These are phyloP conservation scores for Artemisia argyi DNA, from an alignment of 129 eudicot species.

Conservation along the genomic window DNA sequence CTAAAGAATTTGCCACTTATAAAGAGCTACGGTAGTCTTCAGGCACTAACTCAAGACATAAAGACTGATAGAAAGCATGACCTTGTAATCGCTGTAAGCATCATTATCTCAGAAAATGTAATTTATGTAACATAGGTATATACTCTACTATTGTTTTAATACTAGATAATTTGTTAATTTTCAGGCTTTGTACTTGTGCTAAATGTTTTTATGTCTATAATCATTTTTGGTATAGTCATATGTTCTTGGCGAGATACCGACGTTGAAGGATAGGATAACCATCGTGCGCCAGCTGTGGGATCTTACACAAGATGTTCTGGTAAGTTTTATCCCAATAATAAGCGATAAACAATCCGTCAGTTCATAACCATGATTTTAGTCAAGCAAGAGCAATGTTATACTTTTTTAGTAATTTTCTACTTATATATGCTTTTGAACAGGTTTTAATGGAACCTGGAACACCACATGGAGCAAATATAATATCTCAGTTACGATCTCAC, in stretches of 20 bases:
- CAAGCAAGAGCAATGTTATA: too few species aligned
- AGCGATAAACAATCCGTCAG: background rate
- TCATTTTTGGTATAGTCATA: slow-evolving; percentile 59
- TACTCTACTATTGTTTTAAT: background rate
- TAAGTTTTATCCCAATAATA: slow-evolving; percentile 35
- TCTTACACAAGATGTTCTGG: slow-evolving; percentile 79
- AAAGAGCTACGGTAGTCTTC: slow-evolving; percentile 75
- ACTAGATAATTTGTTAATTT: too few species aligned
- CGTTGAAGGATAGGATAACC: slow-evolving; percentile 78
- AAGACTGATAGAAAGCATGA: slow-evolving; percentile 82
- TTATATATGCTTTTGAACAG: slow-evolving; percentile 35
- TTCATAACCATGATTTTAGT: slow-evolving; percentile 11
- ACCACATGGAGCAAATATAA: slow-evolving; percentile 85
- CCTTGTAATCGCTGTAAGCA: slow-evolving; percentile 93
- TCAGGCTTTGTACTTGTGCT: background rate
- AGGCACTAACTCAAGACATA: slow-evolving; percentile 54
- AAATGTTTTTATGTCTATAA: slow-evolving; percentile 14
- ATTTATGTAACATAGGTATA: background rate
- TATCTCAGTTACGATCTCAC: slow-evolving; percentile 91
- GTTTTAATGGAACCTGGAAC: slow-evolving; percentile 97
- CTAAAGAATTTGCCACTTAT: slow-evolving; percentile 75
- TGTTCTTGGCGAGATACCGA: slow-evolving; percentile 97
- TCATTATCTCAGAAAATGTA: background rate
- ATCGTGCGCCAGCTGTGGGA: slow-evolving; percentile 96
- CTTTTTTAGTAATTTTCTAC: too few species aligned